Conservation (phyloP, 1,284 basidiomycete species). For the Ustanciosporium gigantosporum region DNA sequence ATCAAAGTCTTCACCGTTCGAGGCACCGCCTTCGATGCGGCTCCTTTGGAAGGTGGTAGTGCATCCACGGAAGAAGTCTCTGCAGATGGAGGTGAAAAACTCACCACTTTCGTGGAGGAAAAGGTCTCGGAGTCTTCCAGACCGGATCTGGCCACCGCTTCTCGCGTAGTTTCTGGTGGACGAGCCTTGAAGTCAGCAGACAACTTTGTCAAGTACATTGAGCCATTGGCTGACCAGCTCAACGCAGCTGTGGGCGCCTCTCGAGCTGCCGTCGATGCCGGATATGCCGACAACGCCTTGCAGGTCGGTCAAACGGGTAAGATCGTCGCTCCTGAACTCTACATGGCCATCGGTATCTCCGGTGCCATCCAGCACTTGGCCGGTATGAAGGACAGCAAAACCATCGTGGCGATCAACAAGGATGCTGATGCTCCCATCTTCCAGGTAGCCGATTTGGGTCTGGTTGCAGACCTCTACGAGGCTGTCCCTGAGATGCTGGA, state of each 20-base stretch:
- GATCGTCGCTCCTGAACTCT: slow-evolving; percentile 77
- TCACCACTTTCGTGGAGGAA: slow-evolving; percentile 77
- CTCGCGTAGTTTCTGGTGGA: slow-evolving; percentile 90
- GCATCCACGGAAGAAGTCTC: slow-evolving; percentile 71
- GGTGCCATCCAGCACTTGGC: slow-evolving; percentile 98
- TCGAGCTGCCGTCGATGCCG: slow-evolving; percentile 95
- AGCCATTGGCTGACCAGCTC: slow-evolving; percentile 89
- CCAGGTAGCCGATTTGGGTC: slow-evolving; percentile 94
- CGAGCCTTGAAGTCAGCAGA: slow-evolving; percentile 93
- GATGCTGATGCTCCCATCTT: slow-evolving; percentile 98
- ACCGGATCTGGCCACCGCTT: slow-evolving; percentile 86
- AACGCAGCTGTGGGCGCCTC: slow-evolving; percentile 96
- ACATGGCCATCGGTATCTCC: slow-evolving; percentile 94
- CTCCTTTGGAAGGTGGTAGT: slow-evolving; percentile 65
- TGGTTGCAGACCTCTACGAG: slow-evolving; percentile 70
- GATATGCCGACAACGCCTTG: slow-evolving; percentile 95
- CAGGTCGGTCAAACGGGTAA: slow-evolving; percentile 99
- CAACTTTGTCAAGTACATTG: slow-evolving; percentile 83
- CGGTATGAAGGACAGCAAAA: slow-evolving; percentile 98
- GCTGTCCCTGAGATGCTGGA: slow-evolving; percentile 60
- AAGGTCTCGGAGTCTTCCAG: slow-evolving; percentile 87
- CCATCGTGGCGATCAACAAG: slow-evolving; percentile 99
- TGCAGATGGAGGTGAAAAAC: slow-evolving; percentile 68
- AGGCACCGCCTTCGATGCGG: slow-evolving; percentile 85
- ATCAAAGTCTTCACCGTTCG: slow-evolving; percentile 95